Evolutionary conservation across 176 grass and related monocot species (phyloP).

Genomic region (Thalia dealbata): DNA sequence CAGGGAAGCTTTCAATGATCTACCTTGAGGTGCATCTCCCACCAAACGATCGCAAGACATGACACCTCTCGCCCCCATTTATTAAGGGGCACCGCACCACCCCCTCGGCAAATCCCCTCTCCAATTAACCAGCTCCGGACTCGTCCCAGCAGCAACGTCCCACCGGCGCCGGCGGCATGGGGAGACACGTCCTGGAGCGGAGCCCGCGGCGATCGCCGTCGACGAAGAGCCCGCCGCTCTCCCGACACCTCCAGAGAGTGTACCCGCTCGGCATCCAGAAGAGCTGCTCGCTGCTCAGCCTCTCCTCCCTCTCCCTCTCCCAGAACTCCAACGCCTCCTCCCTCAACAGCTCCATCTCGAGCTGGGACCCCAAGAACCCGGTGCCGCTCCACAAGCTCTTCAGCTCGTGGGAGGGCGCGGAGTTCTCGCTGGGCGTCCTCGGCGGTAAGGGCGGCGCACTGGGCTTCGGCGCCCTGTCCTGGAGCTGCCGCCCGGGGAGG

Average conservation of each 20-base stretch:
- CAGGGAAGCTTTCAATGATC: constrained; percentile 73
- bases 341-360: constrained; percentile 73
- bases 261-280: constrained; percentile 65
- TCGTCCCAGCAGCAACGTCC: constrained; percentile 14
- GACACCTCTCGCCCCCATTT: constrained; percentile 34
- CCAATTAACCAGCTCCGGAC: neutral
- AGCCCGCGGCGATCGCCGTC: constrained; percentile 40
- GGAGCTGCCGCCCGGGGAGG: neutral
- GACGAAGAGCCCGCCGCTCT: constrained; percentile 25
- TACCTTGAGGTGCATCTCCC: constrained; percentile 79
- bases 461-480: constrained; percentile 17
- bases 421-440: constrained; percentile 26
- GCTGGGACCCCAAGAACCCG: constrained; percentile 85
- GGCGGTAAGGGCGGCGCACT: constrained; percentile 38
- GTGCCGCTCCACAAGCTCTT: constrained; percentile 41
- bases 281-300: constrained; percentile 63
- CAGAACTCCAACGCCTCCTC: constrained; percentile 97
- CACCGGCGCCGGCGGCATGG: constrained; percentile 22
- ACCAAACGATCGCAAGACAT: constrained; percentile 69
- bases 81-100: constrained; percentile 44
- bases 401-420: constrained; percentile 49
- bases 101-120: neutral
- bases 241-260: constrained; percentile 47
- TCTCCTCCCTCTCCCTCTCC: constrained; percentile 86
- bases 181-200: constrained; percentile 52